Conservation (phyloP, 805 yeast genomes). For the Jamesozyma spencerorum region DNA sequence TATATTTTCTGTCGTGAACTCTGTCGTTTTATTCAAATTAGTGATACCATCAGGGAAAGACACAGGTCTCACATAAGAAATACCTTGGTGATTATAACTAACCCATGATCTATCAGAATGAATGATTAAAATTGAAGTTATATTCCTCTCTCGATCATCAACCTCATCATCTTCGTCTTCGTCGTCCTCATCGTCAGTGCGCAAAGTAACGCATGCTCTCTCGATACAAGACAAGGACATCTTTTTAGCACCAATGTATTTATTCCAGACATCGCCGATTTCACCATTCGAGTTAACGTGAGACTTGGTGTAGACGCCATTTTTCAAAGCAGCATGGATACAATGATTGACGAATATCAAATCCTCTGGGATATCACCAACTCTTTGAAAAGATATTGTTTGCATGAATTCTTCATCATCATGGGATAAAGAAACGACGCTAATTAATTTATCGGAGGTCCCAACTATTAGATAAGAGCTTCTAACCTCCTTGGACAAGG, state of each 20-base stretch:
- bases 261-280: constrained; percentile 52
- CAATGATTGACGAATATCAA: constrained; percentile 19
- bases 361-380: constrained; percentile 44
- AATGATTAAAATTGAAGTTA: constrained; percentile 21
- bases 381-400: constrained; percentile 51
- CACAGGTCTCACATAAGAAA: constrained; percentile 25
- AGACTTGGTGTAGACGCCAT: constrained; percentile 69
- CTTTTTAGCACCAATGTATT: constrained; percentile 64
- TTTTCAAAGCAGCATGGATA: constrained; percentile 73
- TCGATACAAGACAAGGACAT: constrained; percentile 32
- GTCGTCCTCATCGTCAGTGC: constrained; percentile 20
- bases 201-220: not conserved
- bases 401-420: constrained; percentile 52
- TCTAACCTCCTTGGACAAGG: constrained; percentile 35
- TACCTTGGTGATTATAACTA: constrained; percentile 17
- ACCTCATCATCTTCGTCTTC: constrained; percentile 7
- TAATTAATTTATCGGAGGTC: constrained; percentile 56
- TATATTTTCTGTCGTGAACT: constrained; percentile 18
- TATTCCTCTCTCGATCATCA: constrained; percentile 5
- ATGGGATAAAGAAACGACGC: constrained; percentile 43
- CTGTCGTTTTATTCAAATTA: constrained; percentile 9
- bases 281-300: constrained; percentile 37
- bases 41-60: constrained; percentile 11
- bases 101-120: constrained; percentile 31
- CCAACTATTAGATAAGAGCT: constrained; percentile 62